These are phyloP conservation scores for Lactifluus subvellereus DNA, from an alignment of 768 basidiomycete genomes.

Conservation along the genomic window DNA sequence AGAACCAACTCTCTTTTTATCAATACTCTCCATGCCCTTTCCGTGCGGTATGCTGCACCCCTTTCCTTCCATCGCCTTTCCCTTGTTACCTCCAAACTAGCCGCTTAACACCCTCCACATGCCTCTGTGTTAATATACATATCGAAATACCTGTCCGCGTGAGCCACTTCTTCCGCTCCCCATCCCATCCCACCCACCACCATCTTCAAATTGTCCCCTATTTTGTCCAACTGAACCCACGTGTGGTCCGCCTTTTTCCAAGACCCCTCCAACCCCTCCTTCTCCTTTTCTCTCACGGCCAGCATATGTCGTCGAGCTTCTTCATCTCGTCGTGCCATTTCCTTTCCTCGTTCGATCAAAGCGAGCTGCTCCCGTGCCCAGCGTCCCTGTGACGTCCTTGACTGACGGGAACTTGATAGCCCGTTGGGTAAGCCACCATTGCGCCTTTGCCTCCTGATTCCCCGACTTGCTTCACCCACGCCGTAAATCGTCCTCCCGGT, in stretches of 20 bases:
- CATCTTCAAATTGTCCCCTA: background rate
- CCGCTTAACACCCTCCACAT: conserved; percentile 26
- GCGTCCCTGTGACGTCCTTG: conserved; percentile 6
- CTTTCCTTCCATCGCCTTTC: background rate
- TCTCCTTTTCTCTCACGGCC: background rate
- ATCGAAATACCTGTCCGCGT: conserved; percentile 35
- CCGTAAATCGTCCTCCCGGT: conserved; percentile 24
- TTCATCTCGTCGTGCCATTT: conserved; percentile 7
- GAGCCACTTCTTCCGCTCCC: conserved; percentile 18
- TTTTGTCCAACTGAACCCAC: background rate
- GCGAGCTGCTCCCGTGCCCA: conserved; percentile 5
- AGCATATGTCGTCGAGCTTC: background rate
- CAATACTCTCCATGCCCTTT: conserved; percentile 3
- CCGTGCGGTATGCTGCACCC: background rate
- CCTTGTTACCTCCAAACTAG: conserved; percentile 3
- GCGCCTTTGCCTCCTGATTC: conserved; percentile 3
- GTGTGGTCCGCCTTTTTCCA: conserved; percentile 5
- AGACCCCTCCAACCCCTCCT: background rate
- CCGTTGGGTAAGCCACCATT: background rate
- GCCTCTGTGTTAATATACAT: conserved; percentile 37
- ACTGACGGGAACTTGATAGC: background rate
- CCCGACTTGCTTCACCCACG: conserved; percentile 5
- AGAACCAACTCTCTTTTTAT: conserved; percentile 8
- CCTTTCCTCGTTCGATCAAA: conserved; percentile 11
- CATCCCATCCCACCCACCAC: background rate